Percentiles rank a stretch among this genome's conserved stretches.
phyloP scores from a whole-genome alignment of 139 green algal species.

The Chlorella sp. region DNA sequence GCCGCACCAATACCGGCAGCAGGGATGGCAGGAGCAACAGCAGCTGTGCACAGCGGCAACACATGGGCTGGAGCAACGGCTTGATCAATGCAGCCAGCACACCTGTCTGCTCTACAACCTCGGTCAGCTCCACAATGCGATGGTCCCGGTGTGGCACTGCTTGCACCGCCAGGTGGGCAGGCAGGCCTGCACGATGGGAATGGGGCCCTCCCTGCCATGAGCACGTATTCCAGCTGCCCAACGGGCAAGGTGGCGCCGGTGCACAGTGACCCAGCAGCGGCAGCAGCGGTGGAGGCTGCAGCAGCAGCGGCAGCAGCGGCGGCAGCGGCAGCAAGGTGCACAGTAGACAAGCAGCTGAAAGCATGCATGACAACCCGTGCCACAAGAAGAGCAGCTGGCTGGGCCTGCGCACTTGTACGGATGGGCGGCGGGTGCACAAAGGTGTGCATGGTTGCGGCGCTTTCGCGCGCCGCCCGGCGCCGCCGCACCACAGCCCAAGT shows the following conservation, averaged over 20 bases:
- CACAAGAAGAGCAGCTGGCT: too few species aligned
- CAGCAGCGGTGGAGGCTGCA: neutral
- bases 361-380: too few species aligned
- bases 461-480: neutral
- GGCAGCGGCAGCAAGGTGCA: neutral
- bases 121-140: constrained; percentile 14
- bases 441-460: neutral
- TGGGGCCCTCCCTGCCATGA: too few species aligned
- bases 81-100: neutral
- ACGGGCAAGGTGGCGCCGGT: too few species aligned
- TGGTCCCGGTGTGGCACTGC: neutral
- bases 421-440: neutral
- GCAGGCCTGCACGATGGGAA: neutral
- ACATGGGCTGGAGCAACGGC: too few species aligned
- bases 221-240: too few species aligned
- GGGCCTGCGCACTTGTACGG: neutral
- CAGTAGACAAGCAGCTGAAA: too few species aligned
- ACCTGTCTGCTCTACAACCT: constrained; percentile 34
- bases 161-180: neutral
- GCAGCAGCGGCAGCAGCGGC: neutral
- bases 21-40: too few species aligned
- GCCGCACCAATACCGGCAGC: too few species aligned
- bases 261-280: too few species aligned
- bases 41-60: too few species aligned
- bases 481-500: neutral